These are phyloP conservation scores for Fraxinus angustifolia DNA, from an alignment of 305 asterid species.

Conservation along the genomic window DNA sequence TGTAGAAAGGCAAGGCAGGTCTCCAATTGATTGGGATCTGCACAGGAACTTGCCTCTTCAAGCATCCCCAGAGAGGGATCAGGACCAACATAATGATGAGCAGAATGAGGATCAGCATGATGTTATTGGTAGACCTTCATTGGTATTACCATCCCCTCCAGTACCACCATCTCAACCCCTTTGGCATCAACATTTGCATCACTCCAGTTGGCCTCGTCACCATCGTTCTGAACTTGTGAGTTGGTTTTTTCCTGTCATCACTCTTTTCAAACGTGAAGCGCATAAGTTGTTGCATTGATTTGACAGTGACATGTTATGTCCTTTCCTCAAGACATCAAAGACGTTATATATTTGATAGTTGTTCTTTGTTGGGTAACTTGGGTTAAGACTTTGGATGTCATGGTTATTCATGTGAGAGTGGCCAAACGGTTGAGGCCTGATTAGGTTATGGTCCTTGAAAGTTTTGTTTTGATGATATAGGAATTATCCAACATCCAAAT, in stretches of 20 bases:
- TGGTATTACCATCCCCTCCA: constrained; percentile 72
- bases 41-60: constrained; percentile 73
- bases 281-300: not conserved
- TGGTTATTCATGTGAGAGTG: not conserved
- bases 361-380: not conserved
- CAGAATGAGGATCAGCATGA: constrained; percentile 54
- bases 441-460: not conserved
- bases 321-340: not conserved
- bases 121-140: constrained; percentile 55
- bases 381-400: not conserved
- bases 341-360: not conserved
- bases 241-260: constrained; percentile 6
- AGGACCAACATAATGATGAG: constrained; percentile 53
- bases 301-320: constrained; percentile 12
- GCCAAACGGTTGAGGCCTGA: not conserved
- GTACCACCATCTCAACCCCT: constrained; percentile 84
- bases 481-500: not conserved
- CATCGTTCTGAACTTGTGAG: constrained; percentile 88
- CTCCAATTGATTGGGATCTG: constrained; percentile 82
- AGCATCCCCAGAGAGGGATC: constrained; percentile 57
- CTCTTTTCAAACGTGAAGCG: not conserved
- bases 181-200: constrained; percentile 83
- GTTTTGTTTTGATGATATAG: not conserved
- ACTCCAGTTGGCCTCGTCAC: constrained; percentile 81
- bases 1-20: constrained; percentile 70